A percentile compares a stretch with the other conserved stretches of the same genome.
Conservation (phyloP, 352 stramenopile species). For the Pythium apleroticum region DNA sequence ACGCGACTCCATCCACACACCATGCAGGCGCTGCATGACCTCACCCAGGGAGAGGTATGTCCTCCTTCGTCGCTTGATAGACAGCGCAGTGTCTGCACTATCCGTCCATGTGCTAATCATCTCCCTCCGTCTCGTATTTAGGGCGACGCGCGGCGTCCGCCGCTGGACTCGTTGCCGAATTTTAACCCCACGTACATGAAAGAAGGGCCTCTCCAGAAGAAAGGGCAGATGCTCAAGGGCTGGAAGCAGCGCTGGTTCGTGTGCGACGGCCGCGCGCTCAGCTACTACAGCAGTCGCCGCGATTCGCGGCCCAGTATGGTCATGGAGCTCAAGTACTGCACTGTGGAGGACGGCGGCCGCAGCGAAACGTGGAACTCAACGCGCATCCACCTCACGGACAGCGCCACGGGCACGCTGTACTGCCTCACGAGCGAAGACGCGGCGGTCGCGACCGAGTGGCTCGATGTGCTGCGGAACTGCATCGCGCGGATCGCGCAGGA, state of each 20-base stretch:
- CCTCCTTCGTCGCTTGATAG: not conserved
- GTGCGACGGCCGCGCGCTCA: conserved; percentile 69
- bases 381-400: conserved; percentile 78
- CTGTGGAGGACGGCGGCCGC: conserved; percentile 68
- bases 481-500: conserved; percentile 28
- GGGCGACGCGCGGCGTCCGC: conserved; percentile 44
- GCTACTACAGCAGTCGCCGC: conserved; percentile 70
- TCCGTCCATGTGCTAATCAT: conserved; percentile 16
- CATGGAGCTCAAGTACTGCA: conserved; percentile 71
- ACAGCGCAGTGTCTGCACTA: not conserved
- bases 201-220: conserved; percentile 80
- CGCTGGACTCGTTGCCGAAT: conserved; percentile 42
- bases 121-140: conserved; percentile 28
- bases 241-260: conserved; percentile 85
- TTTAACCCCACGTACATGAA: conserved; percentile 68
- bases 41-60: conserved; percentile 51
- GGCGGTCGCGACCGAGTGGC: conserved; percentile 60
- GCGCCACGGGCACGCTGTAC: conserved; percentile 69
- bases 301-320: conserved; percentile 69
- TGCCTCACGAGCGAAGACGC: conserved; percentile 69
- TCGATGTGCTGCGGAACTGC: conserved; percentile 55
- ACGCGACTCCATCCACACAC: conserved; percentile 9
- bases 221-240: conserved; percentile 70
- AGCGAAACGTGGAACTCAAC: conserved; percentile 83
- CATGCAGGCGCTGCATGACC: conserved; percentile 68